A percentile compares a stretch with the other conserved stretches of the same genome.
Evolutionary conservation across 352 stramenopile species (phyloP).

Genomic region (Globisporangium mamillatum): DNA sequence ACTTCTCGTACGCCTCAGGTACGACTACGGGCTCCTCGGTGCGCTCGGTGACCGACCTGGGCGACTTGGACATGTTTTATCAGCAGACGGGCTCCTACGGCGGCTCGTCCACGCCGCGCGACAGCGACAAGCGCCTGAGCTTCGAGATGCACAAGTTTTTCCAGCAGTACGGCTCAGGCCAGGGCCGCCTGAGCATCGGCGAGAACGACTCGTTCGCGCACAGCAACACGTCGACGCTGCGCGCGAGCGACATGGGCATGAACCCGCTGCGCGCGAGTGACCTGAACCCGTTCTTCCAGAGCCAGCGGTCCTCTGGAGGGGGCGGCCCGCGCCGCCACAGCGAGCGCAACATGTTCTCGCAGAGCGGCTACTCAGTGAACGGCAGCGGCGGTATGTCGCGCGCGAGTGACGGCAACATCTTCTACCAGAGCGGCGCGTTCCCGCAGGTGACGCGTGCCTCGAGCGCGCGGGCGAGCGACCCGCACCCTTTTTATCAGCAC

Average conservation of each 20-base stretch:
- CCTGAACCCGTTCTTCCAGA: slow-evolving; percentile 37
- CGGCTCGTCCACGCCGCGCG: slow-evolving; percentile 30
- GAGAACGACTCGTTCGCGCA: slow-evolving; percentile 45
- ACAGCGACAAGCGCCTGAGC: slow-evolving; percentile 40
- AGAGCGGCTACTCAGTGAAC: slow-evolving; percentile 24
- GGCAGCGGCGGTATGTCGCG: slow-evolving; percentile 22
- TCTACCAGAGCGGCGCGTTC: slow-evolving; percentile 31
- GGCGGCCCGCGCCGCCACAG: slow-evolving; percentile 26
- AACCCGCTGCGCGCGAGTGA: slow-evolving; percentile 34
- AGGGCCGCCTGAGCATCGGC: slow-evolving; percentile 24
- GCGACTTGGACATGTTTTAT: slow-evolving; percentile 83
- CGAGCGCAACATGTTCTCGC: slow-evolving; percentile 15
- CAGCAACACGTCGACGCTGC: slow-evolving; percentile 45
- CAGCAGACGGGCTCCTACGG: slow-evolving; percentile 28
- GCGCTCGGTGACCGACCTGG: slow-evolving; percentile 66
- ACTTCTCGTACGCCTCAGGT: slow-evolving; percentile 73
- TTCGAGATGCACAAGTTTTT: slow-evolving; percentile 75
- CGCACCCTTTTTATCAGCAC: slow-evolving; percentile 21
- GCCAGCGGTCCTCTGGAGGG: slow-evolving; percentile 22
- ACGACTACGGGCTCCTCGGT: slow-evolving; percentile 67
- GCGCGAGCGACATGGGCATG: slow-evolving; percentile 24
- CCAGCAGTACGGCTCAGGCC: slow-evolving; percentile 44
- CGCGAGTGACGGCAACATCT: slow-evolving; percentile 44
- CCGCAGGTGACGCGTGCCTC: slow-evolving; percentile 9
- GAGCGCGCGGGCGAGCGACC: slow-evolving; percentile 18